Conservation (phyloP, 257 asterid species). For the Avicennia marina region DNA sequence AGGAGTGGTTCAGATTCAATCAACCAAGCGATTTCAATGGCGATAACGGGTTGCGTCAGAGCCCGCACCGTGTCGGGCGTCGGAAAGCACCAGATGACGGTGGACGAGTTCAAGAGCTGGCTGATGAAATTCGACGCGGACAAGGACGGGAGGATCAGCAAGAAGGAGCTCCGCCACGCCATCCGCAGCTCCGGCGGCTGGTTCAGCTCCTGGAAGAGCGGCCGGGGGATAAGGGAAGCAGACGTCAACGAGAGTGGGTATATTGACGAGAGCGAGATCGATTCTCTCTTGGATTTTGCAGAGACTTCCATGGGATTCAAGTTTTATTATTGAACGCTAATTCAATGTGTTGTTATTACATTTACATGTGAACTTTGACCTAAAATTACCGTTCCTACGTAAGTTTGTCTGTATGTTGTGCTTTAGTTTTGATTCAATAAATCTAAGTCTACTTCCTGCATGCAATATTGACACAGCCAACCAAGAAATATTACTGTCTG, state of each 20-base stretch:
- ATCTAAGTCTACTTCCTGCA: too few relatives aligned
- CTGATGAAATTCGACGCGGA: conserved; percentile 33
- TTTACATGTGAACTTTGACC: too few relatives aligned
- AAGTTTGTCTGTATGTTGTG: too few relatives aligned
- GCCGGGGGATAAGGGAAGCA: conserved; percentile 27
- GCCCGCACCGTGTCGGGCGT: conserved; percentile 20
- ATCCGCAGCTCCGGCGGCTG: conserved; percentile 34
- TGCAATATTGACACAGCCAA: too few relatives aligned
- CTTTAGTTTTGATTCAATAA: too few relatives aligned
- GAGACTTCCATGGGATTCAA: conserved; percentile 29
- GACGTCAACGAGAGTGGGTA: conserved; percentile 28
- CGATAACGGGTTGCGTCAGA: conserved; percentile 24
- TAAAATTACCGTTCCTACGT: too few relatives aligned
- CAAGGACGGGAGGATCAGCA: conserved; percentile 38
- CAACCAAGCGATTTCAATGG: conserved; percentile 13
- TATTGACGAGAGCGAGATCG: conserved; percentile 35
- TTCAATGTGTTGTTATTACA: too few relatives aligned
- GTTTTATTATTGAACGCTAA: conserved; percentile 25
- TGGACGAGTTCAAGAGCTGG: conserved; percentile 42
- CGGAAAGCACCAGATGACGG: conserved; percentile 31
- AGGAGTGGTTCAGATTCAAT: too few relatives aligned
- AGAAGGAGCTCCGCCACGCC: conserved; percentile 34
- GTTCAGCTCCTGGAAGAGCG: conserved; percentile 36
- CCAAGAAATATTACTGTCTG: too few relatives aligned
- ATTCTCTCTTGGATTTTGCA: conserved; percentile 34